Base-by-base conservation (phyloP, 2,329 filamentous ascomycete species). In the Penicillium brevicompactum region DNA sequence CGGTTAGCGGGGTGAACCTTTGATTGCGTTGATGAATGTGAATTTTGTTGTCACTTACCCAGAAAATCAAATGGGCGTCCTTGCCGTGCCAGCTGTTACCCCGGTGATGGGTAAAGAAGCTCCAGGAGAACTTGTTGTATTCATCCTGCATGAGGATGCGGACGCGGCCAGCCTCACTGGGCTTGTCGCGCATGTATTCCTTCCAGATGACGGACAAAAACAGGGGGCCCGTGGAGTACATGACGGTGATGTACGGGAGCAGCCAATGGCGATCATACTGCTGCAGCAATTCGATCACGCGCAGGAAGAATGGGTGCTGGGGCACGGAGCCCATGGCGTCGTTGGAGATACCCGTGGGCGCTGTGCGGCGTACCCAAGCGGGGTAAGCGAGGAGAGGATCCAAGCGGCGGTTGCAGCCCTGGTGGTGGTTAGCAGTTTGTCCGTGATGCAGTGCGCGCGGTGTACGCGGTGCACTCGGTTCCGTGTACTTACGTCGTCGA, bases 331-430 rank as follows among this genome's bases (percentile, higher is more conserved):
- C 88, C 88, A 92, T 91, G 40, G 87, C 87, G 67, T 92, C 89
- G 76, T 92, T 92, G 62, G 87, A 89, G 63, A 92, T 90, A 59
- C 89, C 89, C 1, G 89, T 92, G 2, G 90, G 90, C 2, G 82
- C 77, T 0, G 90, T 92, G 60, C 85, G 84, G 61, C 87, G 85
- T 13, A 89, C 79, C 83, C 86, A 90, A 41, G 87, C 86, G 16
- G 85, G 84, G 72, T 89, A 90, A 48, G 80, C 79, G 53, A 88
- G 83, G 13, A 89, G 80, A 50, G 87, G 86, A 65, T 90, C 87
- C 46, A 90, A 80, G 47, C 82, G 82, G 55, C 85, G 82, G 63
- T 86, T 83, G 77, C 87, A 91, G 63, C 87, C 87, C 84, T 87
- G 46, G 11, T 46, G 45, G 42, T 11, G 21, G 50, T 66, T 43